Evolutionary conservation across 352 stramenopile species (phyloP), one percentile per base, ranked within the genome.

Genomic region (Globisporangium irregulare): DNA sequence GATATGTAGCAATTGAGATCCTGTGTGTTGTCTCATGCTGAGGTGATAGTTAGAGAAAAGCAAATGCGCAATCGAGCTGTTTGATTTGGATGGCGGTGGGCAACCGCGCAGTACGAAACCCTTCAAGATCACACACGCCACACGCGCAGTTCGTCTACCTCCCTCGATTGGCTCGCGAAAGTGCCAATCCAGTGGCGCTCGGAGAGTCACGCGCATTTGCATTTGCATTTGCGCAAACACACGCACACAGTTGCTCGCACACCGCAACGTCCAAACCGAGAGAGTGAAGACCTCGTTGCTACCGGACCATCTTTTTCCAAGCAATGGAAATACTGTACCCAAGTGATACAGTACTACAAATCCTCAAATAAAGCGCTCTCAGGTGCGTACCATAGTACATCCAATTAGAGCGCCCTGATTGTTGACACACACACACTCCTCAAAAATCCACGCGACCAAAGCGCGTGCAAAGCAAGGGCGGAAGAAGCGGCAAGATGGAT

Each of bases 231-330:
- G 53, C 53, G 53, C 53, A 59, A 59, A 41, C 53, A 32, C 24
- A 14, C 36, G 29, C 29, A 32, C 27, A 4, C 10, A 38, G 24
- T 5, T 5, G 9, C 25, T 4, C 25, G 24, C 51, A 59, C 15
- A 34, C 22, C 4, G 14, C 14, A 18, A 38, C 53, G 53, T 59
- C 43, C 24, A 59, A 34, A 46, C 27, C 32, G n/a, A 63, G 14
- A 51, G 55, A 14, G 53, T 61, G 63, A 56, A 55, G 63, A 53
- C 27, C 15, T 59, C 43, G 62, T 48, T 48, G 38, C 38, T 48
- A 48, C 38, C 12, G 38, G 38, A 48, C 38, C 38, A 48, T 48
- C 18, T 48, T 18, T 18, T 15, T n/a, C 29, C 29, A 32, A 32
- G 29, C 29, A 32, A 32, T 32, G 29, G 29, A 32, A 32, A 4